Percentiles rank a stretch among this genome's conserved stretches.
Evolutionary conservation across 2,329 filamentous ascomycete genomes (phyloP).

Genomic region (Dryadomyces quercivorus): DNA sequence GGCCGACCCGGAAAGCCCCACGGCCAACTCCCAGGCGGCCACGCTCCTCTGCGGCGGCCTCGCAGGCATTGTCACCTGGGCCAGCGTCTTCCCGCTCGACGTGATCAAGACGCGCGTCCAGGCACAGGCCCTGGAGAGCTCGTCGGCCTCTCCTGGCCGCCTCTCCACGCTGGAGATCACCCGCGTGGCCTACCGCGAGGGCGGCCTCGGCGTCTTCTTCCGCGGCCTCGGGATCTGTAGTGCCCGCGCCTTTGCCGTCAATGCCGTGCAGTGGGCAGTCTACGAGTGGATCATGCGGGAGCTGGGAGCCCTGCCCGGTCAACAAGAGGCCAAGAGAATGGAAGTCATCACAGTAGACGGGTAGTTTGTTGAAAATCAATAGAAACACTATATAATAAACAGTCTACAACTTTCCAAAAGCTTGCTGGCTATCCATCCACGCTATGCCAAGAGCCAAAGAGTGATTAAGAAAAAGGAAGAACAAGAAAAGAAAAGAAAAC

Average conservation of each 20-base stretch:
- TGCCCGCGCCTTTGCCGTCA: constrained; percentile 77
- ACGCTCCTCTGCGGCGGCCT: constrained; percentile 75
- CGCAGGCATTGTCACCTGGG: constrained; percentile 81
- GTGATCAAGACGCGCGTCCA: constrained; percentile 91
- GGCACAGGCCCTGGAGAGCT: constrained; percentile 40
- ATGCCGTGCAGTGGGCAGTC: constrained; percentile 83
- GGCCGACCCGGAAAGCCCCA: not conserved
- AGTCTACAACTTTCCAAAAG: not conserved
- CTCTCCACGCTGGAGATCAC: constrained; percentile 51
- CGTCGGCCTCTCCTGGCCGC: constrained; percentile 11
- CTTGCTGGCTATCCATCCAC: not conserved
- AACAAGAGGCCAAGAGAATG: not conserved
- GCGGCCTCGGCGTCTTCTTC: constrained; percentile 54
- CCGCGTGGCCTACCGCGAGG: constrained; percentile 50
- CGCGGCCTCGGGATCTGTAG: constrained; percentile 71
- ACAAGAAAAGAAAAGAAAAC: not conserved
- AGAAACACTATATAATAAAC: not conserved
- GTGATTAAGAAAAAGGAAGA: not conserved
- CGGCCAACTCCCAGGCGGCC: constrained; percentile 23
- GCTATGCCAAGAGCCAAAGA: not conserved
- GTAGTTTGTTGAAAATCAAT: not conserved
- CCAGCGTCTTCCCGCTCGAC: constrained; percentile 80
- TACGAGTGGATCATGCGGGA: constrained; percentile 79
- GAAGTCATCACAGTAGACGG: too few species aligned
- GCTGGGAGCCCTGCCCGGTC: constrained; percentile 16